Evolutionary conservation across 2,329 filamentous ascomycete species (phyloP), one percentile per base, ranked within the genome.

Genomic region (Colletotrichum sp.): DNA sequence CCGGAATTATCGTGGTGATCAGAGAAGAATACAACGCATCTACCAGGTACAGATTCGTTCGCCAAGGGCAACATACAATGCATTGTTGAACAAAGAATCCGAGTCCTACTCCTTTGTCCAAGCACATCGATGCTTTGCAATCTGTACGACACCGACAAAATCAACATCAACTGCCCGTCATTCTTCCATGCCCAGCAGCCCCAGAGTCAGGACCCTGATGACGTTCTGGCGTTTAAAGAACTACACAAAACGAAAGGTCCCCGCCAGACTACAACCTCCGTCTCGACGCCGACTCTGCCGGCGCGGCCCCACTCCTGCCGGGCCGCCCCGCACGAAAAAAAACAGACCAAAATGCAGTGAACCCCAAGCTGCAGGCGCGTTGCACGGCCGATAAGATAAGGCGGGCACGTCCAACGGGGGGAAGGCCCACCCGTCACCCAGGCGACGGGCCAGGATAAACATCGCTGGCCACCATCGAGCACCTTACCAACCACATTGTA

Each of bases 371-470:
- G 65, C 65, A 73, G 66, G 65, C 66, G 68, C 52, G 72, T 74
- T 66, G 36, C 65, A 67, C 48, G 48, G 36, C 28, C 61, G 73
- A 75, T 75, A 64, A 75, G 73, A 75, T 75, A 64, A 65, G 39
- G 13, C n/a, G 16, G 16, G 28, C 18, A 74, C 36, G 36, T 52
- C 43, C 68, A 25, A 48, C 61, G 39, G 56, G 61, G 61, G 48
- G 32, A 52, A 52, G 60, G 58, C 66, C 48, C 71, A 71, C 69
- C 71, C 18, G 73, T 75, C 73, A n/a, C 64, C 69, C 43, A 58
- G 73, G 72, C 73, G 55, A 75, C 73, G 25, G 27, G 69, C 73
- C 64, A 68, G 69, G 52, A 62, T 75, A 75, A 75, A 75, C 73
- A 75, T 66, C 67, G 61, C 43, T 61, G 27, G 34, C 56, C 55